Evolutionary conservation across 352 stramenopile species (phyloP).

Genomic region (Pythium dissotocum): DNA sequence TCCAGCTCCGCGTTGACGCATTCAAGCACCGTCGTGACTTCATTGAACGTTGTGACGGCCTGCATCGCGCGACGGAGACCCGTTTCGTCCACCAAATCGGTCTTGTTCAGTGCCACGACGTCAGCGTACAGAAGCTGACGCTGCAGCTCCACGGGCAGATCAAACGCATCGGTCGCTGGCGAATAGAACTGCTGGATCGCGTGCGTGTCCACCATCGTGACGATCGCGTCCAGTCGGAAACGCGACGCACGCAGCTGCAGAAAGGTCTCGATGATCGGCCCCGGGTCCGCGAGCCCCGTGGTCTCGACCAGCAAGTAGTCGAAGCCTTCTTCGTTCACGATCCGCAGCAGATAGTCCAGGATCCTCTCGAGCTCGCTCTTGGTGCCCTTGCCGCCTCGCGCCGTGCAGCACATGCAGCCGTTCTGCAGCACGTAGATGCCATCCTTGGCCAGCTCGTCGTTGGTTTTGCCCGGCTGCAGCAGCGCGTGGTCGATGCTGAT

Average conservation of each 20-base stretch:
- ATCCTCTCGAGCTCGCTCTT: slow-evolving; percentile 92
- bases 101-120: slow-evolving; percentile 73
- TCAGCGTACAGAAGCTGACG: slow-evolving; percentile 70
- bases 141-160: slow-evolving; percentile 62
- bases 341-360: slow-evolving; percentile 79
- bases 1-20: slow-evolving; percentile 58
- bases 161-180: slow-evolving; percentile 23
- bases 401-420: slow-evolving; percentile 97
- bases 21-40: slow-evolving; percentile 43
- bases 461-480: slow-evolving; percentile 33
- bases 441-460: slow-evolving; percentile 38
- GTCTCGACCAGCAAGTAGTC: slow-evolving; percentile 98
- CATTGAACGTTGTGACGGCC: slow-evolving; percentile 44
- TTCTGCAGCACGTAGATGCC: slow-evolving; percentile 98
- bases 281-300: slow-evolving; percentile 95
- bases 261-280: slow-evolving; percentile 97
- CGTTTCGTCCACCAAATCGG: slow-evolving; percentile 47
- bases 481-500: slow-evolving; percentile 75
- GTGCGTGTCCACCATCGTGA: slow-evolving; percentile 95
- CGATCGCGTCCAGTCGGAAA: slow-evolving; percentile 95
- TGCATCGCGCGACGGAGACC: slow-evolving; percentile 37
- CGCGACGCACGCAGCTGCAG: slow-evolving; percentile 87
- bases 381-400: slow-evolving; percentile 89
- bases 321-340: slow-evolving; percentile 84
- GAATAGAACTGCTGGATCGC: slow-evolving; percentile 49